Conservation (phyloP, 2,329 filamentous ascomycete genomes). For the Neurospora sp. region DNA sequence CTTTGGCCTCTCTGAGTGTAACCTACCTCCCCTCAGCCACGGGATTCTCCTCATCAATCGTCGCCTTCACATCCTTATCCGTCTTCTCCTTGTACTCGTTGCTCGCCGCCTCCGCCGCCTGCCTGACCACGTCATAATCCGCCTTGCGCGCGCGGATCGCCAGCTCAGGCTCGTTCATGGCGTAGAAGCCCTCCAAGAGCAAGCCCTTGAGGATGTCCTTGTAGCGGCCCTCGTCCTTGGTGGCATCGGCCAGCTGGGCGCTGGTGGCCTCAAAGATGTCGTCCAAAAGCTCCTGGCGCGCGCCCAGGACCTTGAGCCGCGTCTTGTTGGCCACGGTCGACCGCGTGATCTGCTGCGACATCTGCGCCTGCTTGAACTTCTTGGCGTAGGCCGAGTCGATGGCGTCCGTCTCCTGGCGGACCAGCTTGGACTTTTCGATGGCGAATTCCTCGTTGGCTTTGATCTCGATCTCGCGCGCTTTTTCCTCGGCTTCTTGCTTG, state of each 20-base stretch:
- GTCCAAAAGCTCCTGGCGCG: slow-evolving; percentile 85
- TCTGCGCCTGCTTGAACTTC: slow-evolving; percentile 97
- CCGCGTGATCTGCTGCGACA: slow-evolving; percentile 97
- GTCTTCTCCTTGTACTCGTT: slow-evolving; percentile 76
- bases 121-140: slow-evolving; percentile 66
- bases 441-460: slow-evolving; percentile 99
- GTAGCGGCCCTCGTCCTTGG: slow-evolving; percentile 66
- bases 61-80: slow-evolving; percentile 58
- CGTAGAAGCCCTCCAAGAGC: slow-evolving; percentile 83
- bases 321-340: slow-evolving; percentile 96
- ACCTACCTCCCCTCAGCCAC: slow-evolving; percentile 78
- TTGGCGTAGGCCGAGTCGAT: slow-evolving; percentile 94
- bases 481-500: slow-evolving; percentile 94
- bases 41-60: slow-evolving; percentile 68
- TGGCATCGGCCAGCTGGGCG: slow-evolving; percentile 54
- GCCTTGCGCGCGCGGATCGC: slow-evolving; percentile 66
- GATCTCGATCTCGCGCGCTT: slow-evolving; percentile 92
- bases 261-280: slow-evolving; percentile 74
- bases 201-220: slow-evolving; percentile 66
- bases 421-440: slow-evolving; percentile 98
- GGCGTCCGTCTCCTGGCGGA: slow-evolving; percentile 84
- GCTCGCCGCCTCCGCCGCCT: slow-evolving; percentile 65
- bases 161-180: slow-evolving; percentile 71
- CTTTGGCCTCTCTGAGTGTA: not conserved
- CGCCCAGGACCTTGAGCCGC: slow-evolving; percentile 74